Evolutionary conservation across 345 rosid species (phyloP), one percentile per base, ranked within the genome.

Genomic region (Euphorbia peplus): DNA sequence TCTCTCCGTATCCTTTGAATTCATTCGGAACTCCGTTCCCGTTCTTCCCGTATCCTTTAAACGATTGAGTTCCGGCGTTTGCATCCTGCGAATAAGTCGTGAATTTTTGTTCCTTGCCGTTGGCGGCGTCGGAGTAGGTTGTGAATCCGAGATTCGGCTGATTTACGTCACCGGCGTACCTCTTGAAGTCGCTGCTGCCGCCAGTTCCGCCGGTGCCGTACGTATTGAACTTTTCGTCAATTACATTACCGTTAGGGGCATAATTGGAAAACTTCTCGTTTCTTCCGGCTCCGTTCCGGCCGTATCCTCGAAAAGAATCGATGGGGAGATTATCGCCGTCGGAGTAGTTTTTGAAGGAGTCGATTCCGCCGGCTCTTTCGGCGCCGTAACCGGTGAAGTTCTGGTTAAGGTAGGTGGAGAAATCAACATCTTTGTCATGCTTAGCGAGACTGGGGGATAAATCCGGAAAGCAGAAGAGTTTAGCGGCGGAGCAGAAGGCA

Each of bases 351-450:
- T 67, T 81, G 76, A 91, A 93, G 7, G 88, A 60, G 80, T 88
- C 83, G 2, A 41, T 44, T 10, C 96, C 91, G 3, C 89, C 88
- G 51, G 78, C 74, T 5, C 77, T 58, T 26, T 4, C 70, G 22
- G 79, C 72, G 51, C 92, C 92, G 80, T 93, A 93, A 73, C 81
- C 84, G 73, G 92, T 86, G 81, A 93, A 93, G 87, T 93, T 93
- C 41, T 68, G 76, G 79, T 84, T 70, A 18, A n/a, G 8, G 66
- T 93, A 93, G 6, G 28, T 25, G 10, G 84, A 82, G 25, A 93
- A 93, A 70, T 78, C 78, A 24, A 87, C 76, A 76, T 89, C 82
- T 28, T 25, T 52, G 22, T 51, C 58, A 15, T 30, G 29, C 42
- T 50, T 70, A 1, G 58, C 73, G 21, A 60, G 59, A 15, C 77